A percentile compares a stretch with the other conserved stretches of the same genome.
Conservation (phyloP, 495 filamentous ascomycete species). For the Hypoxylon intermedium region DNA sequence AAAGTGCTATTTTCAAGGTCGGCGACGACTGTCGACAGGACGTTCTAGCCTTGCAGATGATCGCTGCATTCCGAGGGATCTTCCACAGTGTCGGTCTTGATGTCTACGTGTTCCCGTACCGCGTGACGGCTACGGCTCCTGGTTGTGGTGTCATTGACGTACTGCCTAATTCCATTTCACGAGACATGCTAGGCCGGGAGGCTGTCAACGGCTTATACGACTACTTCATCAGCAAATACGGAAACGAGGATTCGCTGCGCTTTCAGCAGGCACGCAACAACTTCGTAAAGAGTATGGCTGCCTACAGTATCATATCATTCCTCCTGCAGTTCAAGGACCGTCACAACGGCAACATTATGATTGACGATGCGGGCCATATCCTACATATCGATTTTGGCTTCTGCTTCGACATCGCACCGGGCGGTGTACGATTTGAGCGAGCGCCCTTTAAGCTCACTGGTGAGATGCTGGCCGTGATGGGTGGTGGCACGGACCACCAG, state of each 20-base stretch:
- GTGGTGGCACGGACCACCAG: conserved; percentile 81
- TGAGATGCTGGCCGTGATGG: conserved; percentile 99
- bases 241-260: conserved; percentile 87
- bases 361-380: conserved; percentile 95
- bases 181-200: conserved; percentile 97
- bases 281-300: conserved; percentile 99
- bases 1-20: conserved; percentile 99
- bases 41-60: conserved; percentile 95
- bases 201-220: conserved; percentile 98
- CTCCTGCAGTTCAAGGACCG: conserved; percentile 98
- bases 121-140: conserved; percentile 97
- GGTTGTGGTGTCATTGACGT: conserved; percentile 99
- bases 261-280: conserved; percentile 97
- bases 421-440: conserved; percentile 94
- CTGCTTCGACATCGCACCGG: conserved; percentile 98
- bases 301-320: conserved; percentile 98
- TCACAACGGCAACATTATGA: conserved; percentile 99
- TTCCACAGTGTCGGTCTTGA: conserved; percentile 93
- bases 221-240: conserved; percentile 97
- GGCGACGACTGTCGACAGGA: conserved; percentile 99
- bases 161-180: conserved; percentile 93
- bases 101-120: conserved; percentile 95
- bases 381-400: conserved; percentile 99
- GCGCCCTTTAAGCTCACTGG: conserved; percentile 97
- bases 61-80: conserved; percentile 94